Evolutionary conservation across 768 basidiomycete species (phyloP), one percentile per base, ranked within the genome.

Genomic region (Boletus bicolor): DNA sequence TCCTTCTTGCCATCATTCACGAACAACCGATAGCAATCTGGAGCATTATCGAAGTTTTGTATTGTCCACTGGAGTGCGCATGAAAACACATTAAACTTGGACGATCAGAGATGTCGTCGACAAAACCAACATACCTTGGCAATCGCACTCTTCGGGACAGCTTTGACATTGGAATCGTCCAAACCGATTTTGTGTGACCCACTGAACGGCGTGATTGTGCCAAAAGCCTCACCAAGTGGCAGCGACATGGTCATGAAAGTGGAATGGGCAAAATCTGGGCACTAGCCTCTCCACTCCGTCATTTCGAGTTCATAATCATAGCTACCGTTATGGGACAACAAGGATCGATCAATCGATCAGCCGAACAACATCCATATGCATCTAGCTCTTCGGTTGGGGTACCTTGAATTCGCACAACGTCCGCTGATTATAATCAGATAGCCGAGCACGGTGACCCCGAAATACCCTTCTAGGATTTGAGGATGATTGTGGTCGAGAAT

Each of bases 21-120:
- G 44, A 57, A 57, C 26, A 58, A 26, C 28, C 55, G 55, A 11
- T 58, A 58, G 44, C 45, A 57, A 57, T 47, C 35, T 2, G 45
- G 55, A 5, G 39, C 48, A 26, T 47, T 1, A 30, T 58, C 55
- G 9, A 58, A 46, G 35, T 32, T 47, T 47, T 58, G 57, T 3
- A 58, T 39, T 10, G 45, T 58, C 56, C 57, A 59, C 56, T 59
- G 32, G 7, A 28, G 11, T 19, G 26, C 11, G 8, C 14, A 19
- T 11, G 11, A 48, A 32, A 21, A 19, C 28, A 30, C 28, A 14
- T 26, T 30, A 10, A 53, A 37, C 36, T 19, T 19, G 41, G 34
- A 51, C 5, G 21, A 43, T 43, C 49, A 54, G 11, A 32, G 26
- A 9, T 55, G 36, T 35, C n/a, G 26, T 17, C 19, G 34, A 24